Conservation (phyloP, 805 yeast genomes). For the Zygosaccharomyces pseudorouxii region DNA sequence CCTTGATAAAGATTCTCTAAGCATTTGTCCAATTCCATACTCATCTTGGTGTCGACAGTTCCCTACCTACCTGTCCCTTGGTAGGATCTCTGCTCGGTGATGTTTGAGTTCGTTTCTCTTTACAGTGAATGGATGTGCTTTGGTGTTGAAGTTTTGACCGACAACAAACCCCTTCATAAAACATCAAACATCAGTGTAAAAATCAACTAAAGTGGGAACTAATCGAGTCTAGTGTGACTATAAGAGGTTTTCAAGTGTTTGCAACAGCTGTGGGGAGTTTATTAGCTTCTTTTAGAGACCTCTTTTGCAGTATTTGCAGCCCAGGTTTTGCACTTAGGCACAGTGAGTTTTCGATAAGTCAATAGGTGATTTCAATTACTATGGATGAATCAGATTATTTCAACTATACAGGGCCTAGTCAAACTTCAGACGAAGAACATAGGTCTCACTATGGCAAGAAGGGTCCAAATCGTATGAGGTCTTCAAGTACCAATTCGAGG, state of each 20-base stretch:
- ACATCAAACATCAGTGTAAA: not conserved
- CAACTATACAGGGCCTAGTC: slow-evolving; percentile 7
- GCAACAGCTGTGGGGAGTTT: not conserved
- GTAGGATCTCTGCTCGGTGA: not conserved
- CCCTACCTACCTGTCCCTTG: not conserved
- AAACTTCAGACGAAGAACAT: slow-evolving; percentile 7
- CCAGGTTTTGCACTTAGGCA: not conserved
- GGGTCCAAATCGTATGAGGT: slow-evolving; percentile 10
- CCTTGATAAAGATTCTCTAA: slow-evolving; percentile 60
- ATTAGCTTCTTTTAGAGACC: not conserved
- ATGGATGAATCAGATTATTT: slow-evolving; percentile 16
- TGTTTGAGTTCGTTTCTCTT: not conserved
- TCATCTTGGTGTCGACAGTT: not conserved
- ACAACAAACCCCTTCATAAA: slow-evolving; percentile 7
- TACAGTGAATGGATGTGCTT: not conserved
- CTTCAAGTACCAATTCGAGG: slow-evolving; percentile 13
- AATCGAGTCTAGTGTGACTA: not conserved
- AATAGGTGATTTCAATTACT: not conserved
- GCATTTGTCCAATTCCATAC: slow-evolving; percentile 61
- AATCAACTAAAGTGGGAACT: not conserved
- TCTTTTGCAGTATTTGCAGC: not conserved
- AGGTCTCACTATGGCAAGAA: slow-evolving; percentile 8
- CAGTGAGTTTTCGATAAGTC: not conserved
- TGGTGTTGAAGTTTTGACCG: not conserved
- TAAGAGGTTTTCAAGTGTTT: not conserved